Evolutionary conservation across 768 basidiomycete species (phyloP), one percentile per base, ranked within the genome.

Genomic region (Boletus pseudo-olivaceus): DNA sequence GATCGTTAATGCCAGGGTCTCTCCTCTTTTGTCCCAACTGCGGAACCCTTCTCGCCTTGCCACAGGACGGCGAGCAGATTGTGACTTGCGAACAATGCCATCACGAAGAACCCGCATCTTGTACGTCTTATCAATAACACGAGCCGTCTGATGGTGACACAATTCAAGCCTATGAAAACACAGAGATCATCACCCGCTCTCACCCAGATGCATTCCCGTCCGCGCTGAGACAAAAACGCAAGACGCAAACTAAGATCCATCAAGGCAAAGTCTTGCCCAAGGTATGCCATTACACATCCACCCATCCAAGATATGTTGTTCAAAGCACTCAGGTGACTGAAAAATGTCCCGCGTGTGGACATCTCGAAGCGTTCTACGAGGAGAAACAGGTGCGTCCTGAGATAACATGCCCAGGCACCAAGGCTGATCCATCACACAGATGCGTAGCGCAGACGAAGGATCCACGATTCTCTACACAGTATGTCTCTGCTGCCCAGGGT

Each of bases 141-240:
- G 23, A 5, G 27, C 7, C 38, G 5, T 23, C 6, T 20, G 15
- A 38, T 20, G 9, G 17, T 49, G 39, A 53, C 33, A 20, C 33
- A 32, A 20, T 41, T 15, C 5, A 61, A 97, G 94, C 93, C 4
- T 98, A 96, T 68, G 94, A 98, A 62, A 90, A 93, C 70, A 87
- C 87, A 29, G 83, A 89, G 59, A 93, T 95, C 46, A 84, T 85
- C 49, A 98, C 97, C 0, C 85, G 83, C 26, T 97, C 95, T 8
- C 90, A 93, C 58, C 90, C 93, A 0, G 91, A 94, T 51, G 96
- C 97, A 4, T 98, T 98, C 69, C 96, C 97, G 0, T 94, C 92
- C 27, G 81, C 86, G 0, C 72, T 98, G 55, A 76, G 87, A 63
- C 90, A 95, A 61, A 92, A 92, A 62, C 78, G 90, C 52, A 92